A percentile compares a stretch with the other conserved stretches of the same genome.
phyloP scores from a whole-genome alignment of 1,284 basidiomycete genomes.

The Cryptococcus sp. region DNA sequence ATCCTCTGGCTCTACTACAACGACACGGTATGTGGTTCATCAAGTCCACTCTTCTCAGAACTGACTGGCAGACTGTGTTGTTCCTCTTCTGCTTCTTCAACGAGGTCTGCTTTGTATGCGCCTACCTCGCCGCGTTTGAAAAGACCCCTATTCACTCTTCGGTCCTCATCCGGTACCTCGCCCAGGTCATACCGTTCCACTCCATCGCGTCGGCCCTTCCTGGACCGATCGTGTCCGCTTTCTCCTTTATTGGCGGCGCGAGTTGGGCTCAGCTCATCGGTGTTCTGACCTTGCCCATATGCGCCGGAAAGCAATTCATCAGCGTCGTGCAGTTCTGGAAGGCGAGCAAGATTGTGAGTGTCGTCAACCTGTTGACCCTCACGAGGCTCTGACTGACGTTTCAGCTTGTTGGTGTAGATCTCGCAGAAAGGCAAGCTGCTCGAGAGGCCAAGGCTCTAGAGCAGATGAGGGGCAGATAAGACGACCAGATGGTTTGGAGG shows the following conservation, averaged over 20 bases:
- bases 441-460: conserved; percentile 46
- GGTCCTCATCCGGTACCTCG: conserved; percentile 3
- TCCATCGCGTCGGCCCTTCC: conserved; percentile 16
- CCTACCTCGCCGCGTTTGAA: conserved; percentile 91
- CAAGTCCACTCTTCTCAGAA: background rate
- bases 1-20: conserved; percentile 94
- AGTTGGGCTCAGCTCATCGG: conserved; percentile 83
- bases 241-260: conserved; percentile 42
- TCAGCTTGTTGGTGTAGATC: conserved; percentile 74
- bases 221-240: conserved; percentile 16
- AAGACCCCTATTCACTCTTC: conserved; percentile 42
- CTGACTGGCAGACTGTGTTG: conserved; percentile 59
- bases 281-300: conserved; percentile 63
- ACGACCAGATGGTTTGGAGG: background rate
- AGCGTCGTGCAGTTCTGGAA: conserved; percentile 98
- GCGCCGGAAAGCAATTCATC: conserved; percentile 82
- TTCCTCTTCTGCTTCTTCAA: conserved; percentile 96
- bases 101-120: conserved; percentile 91
- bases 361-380: no score
- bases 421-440: conserved; percentile 70
- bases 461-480: conserved; percentile 5
- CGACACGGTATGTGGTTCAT: conserved; percentile 62
- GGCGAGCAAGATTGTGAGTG: conserved; percentile 78
- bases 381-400: no score
- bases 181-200: background rate